phyloP scores from a whole-genome alignment of 805 yeast species.

The Schwanniomyces pseudopolymorphus region DNA sequence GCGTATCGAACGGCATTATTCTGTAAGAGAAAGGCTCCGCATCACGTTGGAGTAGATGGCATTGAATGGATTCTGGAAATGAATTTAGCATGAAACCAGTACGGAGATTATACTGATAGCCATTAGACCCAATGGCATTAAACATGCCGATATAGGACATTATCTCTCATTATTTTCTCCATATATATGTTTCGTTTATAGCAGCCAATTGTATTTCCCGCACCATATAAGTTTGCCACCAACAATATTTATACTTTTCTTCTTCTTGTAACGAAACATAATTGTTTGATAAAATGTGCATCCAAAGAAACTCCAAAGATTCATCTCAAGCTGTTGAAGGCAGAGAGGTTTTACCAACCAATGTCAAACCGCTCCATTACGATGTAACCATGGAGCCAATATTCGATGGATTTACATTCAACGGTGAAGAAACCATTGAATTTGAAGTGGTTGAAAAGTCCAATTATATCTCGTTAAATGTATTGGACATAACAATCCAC shows the following conservation, averaged over 20 bases:
- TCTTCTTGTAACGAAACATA: neutral
- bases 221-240: neutral
- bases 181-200: too few relatives aligned
- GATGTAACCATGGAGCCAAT: constrained; percentile 41
- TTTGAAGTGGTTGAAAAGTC: constrained; percentile 51
- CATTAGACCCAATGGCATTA: neutral
- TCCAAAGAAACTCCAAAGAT: constrained; percentile 7
- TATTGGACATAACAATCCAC: constrained; percentile 62
- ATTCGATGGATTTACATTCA: constrained; percentile 57
- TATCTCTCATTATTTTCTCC: too few relatives aligned
- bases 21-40: neutral
- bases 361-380: constrained; percentile 43
- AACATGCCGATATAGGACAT: neutral
- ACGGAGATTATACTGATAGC: neutral
- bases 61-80: neutral
- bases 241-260: neutral
- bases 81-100: neutral
- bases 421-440: constrained; percentile 55
- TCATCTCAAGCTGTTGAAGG: constrained; percentile 15
- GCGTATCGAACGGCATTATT: neutral
- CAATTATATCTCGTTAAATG: constrained; percentile 53
- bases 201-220: neutral
- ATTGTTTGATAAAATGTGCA: constrained; percentile 10
- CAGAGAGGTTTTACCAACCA: constrained; percentile 44
- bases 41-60: neutral